Percentiles rank a stretch among this genome's conserved stretches.
phyloP scores from a whole-genome alignment of 2,329 filamentous ascomycete species.

The Apiospora saccharicola region DNA sequence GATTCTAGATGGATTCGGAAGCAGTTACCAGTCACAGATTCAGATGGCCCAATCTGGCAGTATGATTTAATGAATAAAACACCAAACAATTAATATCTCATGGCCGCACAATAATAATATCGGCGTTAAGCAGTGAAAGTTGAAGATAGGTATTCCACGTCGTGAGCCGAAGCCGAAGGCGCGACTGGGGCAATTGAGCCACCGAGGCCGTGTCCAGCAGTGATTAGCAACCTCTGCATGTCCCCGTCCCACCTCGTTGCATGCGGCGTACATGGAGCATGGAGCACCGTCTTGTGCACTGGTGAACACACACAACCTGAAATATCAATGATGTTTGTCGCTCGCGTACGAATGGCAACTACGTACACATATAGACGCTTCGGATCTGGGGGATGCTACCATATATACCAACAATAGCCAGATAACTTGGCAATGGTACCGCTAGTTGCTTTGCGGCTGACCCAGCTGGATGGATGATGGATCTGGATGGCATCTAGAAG shows the following conservation, averaged over 20 bases:
- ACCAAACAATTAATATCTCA: background rate
- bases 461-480: background rate
- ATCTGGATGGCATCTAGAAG: background rate
- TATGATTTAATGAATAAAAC: background rate
- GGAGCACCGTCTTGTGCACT: background rate
- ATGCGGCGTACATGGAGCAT: background rate
- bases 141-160: background rate
- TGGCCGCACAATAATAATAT: background rate
- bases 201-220: background rate
- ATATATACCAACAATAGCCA: background rate
- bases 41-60: background rate
- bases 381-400: background rate
- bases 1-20: conserved; percentile 31
- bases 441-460: background rate
- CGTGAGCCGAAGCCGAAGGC: background rate
- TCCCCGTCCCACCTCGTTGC: background rate
- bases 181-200: background rate
- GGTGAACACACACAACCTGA: too few relatives aligned
- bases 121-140: background rate
- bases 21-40: background rate
- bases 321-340: too few relatives aligned
- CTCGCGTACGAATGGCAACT: too few relatives aligned
- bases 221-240: background rate
- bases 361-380: background rate
- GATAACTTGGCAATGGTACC: background rate